Base-by-base conservation (phyloP, 139 green algal genomes). In the Picochlorum sp. region DNA sequence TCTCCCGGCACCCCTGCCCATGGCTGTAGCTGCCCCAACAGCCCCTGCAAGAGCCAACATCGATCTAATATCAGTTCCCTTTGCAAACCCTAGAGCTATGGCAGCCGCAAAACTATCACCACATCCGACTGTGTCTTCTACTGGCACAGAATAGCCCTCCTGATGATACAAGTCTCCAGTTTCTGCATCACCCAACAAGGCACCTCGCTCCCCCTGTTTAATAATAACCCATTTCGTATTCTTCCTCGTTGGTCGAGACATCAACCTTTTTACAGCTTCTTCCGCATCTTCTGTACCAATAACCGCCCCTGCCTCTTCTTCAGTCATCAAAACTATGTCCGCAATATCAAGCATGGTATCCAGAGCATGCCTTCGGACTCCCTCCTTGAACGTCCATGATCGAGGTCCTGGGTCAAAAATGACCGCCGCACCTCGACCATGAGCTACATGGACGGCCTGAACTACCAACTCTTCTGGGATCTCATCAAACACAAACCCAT, bases 401-500 rank as follows among this genome's bases (percentile, higher is more conserved):
- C 82, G 79, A 5, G 87, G 87, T 1, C 87, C 87, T 49, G 91
- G 89, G 61, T 98, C 92, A 62, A 98, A 98, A 47, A 97, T 90
- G 2, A 97, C 74, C 2, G 77, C 73, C 3, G 79, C 77, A 30
- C 89, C 89, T 18, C 75, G 60, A 0, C 8, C 9, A 1, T 77
- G 83, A 1, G 87, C 84, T 11, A 72, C 37, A 15, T 56, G 11
- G 26, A 77, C 80, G 2, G 78, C 76, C 20, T 32, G 58, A 54
- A 84, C 49, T 32, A 96, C 80, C 38, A 88, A 56, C 16, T 71
- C 58, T 15, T 82, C 58, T 1, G 82, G 80, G 50, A 96, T 75
- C 80, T 98, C 93, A 69, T 98, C 92, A 73, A 97, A 96, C 1
- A 83, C 72, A 70, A 95, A 98, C 44, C 91, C 88, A 59, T 97